Evolutionary conservation across 257 asterid genomes (phyloP).

Genomic region (Phtheirospermum japonicum): DNA sequence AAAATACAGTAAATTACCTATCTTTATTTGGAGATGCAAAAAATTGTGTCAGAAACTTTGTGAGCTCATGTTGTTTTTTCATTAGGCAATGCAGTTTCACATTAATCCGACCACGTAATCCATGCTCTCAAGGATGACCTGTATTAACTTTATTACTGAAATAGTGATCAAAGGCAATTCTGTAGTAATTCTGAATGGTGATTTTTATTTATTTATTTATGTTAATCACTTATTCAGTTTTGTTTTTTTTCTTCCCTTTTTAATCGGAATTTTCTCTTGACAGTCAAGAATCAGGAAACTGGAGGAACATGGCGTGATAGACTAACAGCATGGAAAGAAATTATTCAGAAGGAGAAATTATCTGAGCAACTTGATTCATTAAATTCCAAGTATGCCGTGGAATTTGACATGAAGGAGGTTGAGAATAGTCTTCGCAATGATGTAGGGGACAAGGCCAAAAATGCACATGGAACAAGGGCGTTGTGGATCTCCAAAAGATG

Average conservation of each 20-base stretch:
- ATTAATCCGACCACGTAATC: conserved; percentile 8
- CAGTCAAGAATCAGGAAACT: conserved; percentile 52
- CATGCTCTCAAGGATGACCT: not conserved
- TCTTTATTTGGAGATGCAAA: conserved; percentile 4
- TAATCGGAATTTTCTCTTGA: conserved; percentile 24
- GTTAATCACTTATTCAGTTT: conserved; percentile 15
- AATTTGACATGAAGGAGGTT: conserved; percentile 97
- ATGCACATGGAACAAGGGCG: conserved; percentile 69
- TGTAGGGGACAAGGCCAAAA: conserved; percentile 63
- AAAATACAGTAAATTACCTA: not conserved
- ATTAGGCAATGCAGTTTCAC: conserved; percentile 19
- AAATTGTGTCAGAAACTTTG: conserved; percentile 19
- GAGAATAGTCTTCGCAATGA: conserved; percentile 92
- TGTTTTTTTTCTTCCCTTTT: conserved; percentile 23
- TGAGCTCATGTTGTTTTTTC: conserved; percentile 24
- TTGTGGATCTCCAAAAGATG: conserved; percentile 97
- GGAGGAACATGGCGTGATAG: conserved; percentile 90
- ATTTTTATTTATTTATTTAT: not conserved
- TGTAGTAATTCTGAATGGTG: conserved; percentile 8
- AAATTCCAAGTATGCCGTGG: conserved; percentile 78
- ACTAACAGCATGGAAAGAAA: conserved; percentile 70
- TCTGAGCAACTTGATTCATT: conserved; percentile 63
- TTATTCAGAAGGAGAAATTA: conserved; percentile 73
- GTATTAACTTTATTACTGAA: not conserved
- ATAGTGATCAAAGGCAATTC: conserved; percentile 7